Conservation (phyloP, 306 rosid species). For the Rosa multiflora region DNA sequence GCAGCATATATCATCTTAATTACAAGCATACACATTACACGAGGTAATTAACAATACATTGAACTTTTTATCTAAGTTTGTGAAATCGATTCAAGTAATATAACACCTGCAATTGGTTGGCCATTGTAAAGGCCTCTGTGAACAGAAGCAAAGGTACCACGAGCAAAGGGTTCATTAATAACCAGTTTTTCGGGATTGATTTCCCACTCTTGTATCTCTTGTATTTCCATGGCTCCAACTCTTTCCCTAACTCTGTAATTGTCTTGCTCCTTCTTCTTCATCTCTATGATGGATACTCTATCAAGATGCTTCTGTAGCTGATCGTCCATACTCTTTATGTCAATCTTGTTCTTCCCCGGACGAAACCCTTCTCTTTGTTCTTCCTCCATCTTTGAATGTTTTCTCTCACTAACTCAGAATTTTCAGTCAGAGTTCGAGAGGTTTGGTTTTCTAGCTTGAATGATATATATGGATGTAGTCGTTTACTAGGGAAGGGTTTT, state of each 20-base stretch:
- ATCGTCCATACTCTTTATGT: constrained; percentile 6
- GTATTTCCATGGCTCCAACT: neutral
- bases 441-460: neutral
- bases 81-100: too few relatives aligned
- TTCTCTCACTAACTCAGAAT: neutral
- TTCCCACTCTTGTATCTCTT: neutral
- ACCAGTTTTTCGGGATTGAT: neutral
- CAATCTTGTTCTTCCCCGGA: neutral
- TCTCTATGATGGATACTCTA: neutral
- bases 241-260: neutral
- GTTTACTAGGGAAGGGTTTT: neutral
- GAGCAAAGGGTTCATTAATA: neutral
- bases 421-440: neutral
- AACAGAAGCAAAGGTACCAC: neutral
- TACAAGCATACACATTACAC: too few relatives aligned
- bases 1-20: neutral
- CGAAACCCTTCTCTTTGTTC: neutral
- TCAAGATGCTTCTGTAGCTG: constrained; percentile 2
- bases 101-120: neutral
- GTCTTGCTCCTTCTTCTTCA: neutral
- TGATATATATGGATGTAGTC: neutral
- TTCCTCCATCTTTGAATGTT: neutral
- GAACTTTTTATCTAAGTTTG: neutral
- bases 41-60: too few relatives aligned
- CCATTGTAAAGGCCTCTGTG: constrained; percentile 4